phyloP scores from a whole-genome alignment of 1,139 yeast genomes.

The Sugiyamaella neomexicana region DNA sequence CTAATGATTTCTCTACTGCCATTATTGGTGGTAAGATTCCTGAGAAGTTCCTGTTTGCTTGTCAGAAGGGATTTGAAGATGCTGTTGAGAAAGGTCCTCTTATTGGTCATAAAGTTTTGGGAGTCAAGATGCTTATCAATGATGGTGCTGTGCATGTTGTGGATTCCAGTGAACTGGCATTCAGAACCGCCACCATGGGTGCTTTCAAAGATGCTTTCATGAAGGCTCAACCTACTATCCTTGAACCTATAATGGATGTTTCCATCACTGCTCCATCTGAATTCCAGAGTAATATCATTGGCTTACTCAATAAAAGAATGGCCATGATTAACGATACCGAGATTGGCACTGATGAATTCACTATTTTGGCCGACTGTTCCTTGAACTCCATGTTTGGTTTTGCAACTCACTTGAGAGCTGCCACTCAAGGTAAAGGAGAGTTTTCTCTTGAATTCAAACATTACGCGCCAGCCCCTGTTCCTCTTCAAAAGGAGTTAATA shows the following conservation, averaged over 20 bases:
- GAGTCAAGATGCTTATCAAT: constrained; percentile 87
- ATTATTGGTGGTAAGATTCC: constrained; percentile 97
- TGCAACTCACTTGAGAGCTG: constrained; percentile 92
- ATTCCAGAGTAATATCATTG: constrained; percentile 92
- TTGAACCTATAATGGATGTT: constrained; percentile 96
- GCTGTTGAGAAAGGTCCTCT: constrained; percentile 96
- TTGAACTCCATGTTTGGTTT: constrained; percentile 95
- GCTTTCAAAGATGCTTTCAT: constrained; percentile 92
- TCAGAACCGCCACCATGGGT: constrained; percentile 86
- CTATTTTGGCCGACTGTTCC: constrained; percentile 91
- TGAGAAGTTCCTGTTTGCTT: constrained; percentile 90
- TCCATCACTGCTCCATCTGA: constrained; percentile 93
- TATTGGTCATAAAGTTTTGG: constrained; percentile 90
- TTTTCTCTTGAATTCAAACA: constrained; percentile 92
- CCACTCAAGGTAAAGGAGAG: constrained; percentile 98
- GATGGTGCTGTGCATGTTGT: constrained; percentile 98
- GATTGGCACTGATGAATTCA: constrained; percentile 91
- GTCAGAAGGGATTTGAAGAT: constrained; percentile 94
- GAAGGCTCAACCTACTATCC: constrained; percentile 78
- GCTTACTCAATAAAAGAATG: constrained; percentile 84
- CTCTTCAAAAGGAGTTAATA: constrained; percentile 84
- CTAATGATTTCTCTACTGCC: constrained; percentile 74
- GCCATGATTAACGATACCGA: constrained; percentile 94
- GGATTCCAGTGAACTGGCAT: constrained; percentile 94
- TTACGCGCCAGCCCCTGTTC: constrained; percentile 88